A percentile compares a stretch with the other conserved stretches of the same genome.
These are phyloP conservation scores for Abrus pulchellus DNA, from an alignment of 306 rosid species.

Conservation along the genomic window DNA sequence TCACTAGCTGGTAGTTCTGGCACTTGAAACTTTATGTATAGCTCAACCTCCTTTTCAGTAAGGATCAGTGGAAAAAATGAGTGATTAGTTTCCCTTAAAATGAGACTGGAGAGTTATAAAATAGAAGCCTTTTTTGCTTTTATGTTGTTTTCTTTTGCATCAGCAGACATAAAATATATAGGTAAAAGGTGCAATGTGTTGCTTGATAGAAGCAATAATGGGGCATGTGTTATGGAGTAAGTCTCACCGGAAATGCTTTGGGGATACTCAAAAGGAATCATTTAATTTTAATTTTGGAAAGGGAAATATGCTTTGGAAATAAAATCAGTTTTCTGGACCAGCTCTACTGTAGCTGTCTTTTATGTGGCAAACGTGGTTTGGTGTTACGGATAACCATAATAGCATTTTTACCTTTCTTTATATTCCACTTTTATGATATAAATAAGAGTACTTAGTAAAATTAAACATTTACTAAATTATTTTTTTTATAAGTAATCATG, in stretches of 20 bases:
- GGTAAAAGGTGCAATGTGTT: slow-evolving; percentile 66
- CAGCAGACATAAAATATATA: slow-evolving; percentile 40
- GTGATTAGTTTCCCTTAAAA: background rate
- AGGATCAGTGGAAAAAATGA: slow-evolving; percentile 38
- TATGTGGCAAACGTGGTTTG: slow-evolving; percentile 50
- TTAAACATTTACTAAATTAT: too few relatives aligned
- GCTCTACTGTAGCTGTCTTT: slow-evolving; percentile 23
- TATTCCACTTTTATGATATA: background rate
- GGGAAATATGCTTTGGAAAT: slow-evolving; percentile 24
- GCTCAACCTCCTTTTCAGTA: slow-evolving; percentile 47
- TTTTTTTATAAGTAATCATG: too few relatives aligned
- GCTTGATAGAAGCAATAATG: slow-evolving; percentile 64
- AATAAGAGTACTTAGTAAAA: too few relatives aligned
- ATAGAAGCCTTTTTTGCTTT: slow-evolving; percentile 8
- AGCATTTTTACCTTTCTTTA: slow-evolving; percentile 15
- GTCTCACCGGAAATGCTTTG: slow-evolving; percentile 78
- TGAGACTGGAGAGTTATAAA: slow-evolving; percentile 27
- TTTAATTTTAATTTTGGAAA: slow-evolving; percentile 49
- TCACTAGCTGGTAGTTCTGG: slow-evolving; percentile 51
- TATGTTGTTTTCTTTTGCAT: background rate
- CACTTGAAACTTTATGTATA: slow-evolving; percentile 44
- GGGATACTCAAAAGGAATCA: slow-evolving; percentile 68
- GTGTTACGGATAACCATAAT: slow-evolving; percentile 31
- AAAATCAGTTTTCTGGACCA: slow-evolving; percentile 48
- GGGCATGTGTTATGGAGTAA: slow-evolving; percentile 66